phyloP scores from a whole-genome alignment of 257 asterid genomes.

The Scutellaria minor region DNA sequence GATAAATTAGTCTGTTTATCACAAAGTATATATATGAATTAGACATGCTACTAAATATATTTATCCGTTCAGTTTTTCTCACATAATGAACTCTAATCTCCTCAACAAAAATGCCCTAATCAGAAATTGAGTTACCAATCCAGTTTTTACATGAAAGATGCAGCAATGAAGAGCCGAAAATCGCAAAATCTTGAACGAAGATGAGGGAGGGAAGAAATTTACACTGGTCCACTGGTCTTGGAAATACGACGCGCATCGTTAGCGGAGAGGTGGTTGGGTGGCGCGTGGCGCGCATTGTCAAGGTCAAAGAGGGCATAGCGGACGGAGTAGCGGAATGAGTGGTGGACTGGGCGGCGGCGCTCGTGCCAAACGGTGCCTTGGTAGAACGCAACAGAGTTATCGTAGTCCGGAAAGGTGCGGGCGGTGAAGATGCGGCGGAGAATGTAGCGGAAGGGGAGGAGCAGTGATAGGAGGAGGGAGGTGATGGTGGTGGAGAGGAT shows the following conservation, averaged over 20 bases:
- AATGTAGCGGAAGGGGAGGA: slow-evolving; percentile 60
- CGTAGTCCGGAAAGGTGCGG: slow-evolving; percentile 18
- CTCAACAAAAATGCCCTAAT: background rate
- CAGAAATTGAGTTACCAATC: background rate
- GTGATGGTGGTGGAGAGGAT: slow-evolving; percentile 55
- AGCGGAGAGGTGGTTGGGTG: slow-evolving; percentile 69
- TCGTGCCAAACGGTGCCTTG: slow-evolving; percentile 93
- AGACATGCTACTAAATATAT: background rate
- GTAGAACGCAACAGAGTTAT: slow-evolving; percentile 48
- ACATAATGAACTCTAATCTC: slow-evolving; percentile 8
- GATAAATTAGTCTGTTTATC: background rate
- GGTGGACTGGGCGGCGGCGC: slow-evolving; percentile 91
- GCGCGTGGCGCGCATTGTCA: slow-evolving; percentile 50
- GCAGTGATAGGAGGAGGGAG: slow-evolving; percentile 54
- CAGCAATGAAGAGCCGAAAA: slow-evolving; percentile 15
- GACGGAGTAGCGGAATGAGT: slow-evolving; percentile 78
- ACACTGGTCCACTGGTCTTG: slow-evolving; percentile 82
- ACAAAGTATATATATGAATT: background rate
- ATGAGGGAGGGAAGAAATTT: slow-evolving; percentile 31
- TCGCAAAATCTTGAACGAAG: background rate
- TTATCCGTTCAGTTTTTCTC: background rate
- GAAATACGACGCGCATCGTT: slow-evolving; percentile 66
- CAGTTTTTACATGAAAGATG: background rate
- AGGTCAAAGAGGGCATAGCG: slow-evolving; percentile 89
- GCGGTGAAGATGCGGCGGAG: slow-evolving; percentile 45